A percentile compares a stretch with the other conserved stretches of the same genome.
Evolutionary conservation across 2,329 filamentous ascomycete species (phyloP).

Genomic region (Sclerotinia spermophila): DNA sequence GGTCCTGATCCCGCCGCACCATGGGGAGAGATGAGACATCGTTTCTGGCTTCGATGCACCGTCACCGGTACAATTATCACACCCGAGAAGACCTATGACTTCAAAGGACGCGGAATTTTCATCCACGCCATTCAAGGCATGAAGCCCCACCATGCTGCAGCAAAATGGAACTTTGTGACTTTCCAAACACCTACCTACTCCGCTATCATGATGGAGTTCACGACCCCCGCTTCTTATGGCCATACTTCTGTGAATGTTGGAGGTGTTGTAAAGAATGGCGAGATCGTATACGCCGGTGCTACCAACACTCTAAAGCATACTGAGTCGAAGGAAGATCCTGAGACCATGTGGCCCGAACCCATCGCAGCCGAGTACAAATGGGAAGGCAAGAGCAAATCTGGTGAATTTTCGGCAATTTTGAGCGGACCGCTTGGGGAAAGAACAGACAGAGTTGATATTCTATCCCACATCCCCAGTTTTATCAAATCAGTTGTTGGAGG

Average conservation of each 20-base stretch:
- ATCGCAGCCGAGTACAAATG: constrained; percentile 71
- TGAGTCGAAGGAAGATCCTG: constrained; percentile 64
- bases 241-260: constrained; percentile 80
- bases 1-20: constrained; percentile 85
- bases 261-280: constrained; percentile 73
- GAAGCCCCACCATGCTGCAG: constrained; percentile 96
- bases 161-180: constrained; percentile 88
- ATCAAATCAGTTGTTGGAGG: constrained; percentile 90
- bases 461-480: constrained; percentile 93
- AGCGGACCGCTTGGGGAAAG: constrained; percentile 65
- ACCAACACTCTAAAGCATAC: constrained; percentile 67
- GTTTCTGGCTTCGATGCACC: constrained; percentile 87
- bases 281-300: constrained; percentile 71
- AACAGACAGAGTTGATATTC: constrained; percentile 84
- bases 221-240: constrained; percentile 88
- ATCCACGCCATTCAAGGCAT: constrained; percentile 90
- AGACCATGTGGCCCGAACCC: constrained; percentile 88
- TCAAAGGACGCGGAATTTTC: constrained; percentile 76
- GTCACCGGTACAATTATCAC: constrained; percentile 83
- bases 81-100: constrained; percentile 73
- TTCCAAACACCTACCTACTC: constrained; percentile 88
- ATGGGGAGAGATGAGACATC: constrained; percentile 89
- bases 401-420: constrained; percentile 67
- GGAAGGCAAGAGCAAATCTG: constrained; percentile 73
- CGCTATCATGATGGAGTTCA: constrained; percentile 93